These are phyloP conservation scores for Silene conica DNA, from an alignment of 148 eudicot species.

Conservation along the genomic window DNA sequence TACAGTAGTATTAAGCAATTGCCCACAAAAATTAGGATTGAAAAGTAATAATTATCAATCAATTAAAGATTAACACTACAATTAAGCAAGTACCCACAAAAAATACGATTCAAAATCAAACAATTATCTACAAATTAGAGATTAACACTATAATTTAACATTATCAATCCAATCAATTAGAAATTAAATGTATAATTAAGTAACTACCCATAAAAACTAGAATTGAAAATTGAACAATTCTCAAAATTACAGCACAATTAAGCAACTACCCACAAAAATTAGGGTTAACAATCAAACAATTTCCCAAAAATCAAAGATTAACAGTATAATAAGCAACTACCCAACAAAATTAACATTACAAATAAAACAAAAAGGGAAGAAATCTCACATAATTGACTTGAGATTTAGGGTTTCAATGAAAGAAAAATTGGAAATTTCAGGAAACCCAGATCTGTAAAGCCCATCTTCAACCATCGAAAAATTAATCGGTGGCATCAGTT, in stretches of 20 bases:
- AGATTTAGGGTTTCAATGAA: conserved; percentile 62
- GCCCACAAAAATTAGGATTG: no score
- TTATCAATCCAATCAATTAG: no score
- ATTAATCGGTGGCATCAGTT: conserved; percentile 55
- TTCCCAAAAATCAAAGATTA: no score
- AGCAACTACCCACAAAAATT: neutral
- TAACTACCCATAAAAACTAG: no score
- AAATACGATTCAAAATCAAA: no score
- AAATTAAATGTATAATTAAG: neutral
- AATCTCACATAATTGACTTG: conserved; percentile 55
- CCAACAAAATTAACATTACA: neutral
- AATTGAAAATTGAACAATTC: neutral
- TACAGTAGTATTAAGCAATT: no score
- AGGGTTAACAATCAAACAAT: neutral
- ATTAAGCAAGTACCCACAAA: no score
- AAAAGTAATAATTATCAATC: no score
- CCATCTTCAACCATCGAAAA: conserved; percentile 74
- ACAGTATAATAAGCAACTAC: neutral
- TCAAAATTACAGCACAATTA: neutral
- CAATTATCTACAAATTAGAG: no score
- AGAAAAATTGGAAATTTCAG: conserved; percentile 45
- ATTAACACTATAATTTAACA: no score
- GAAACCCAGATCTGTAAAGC: conserved; percentile 76
- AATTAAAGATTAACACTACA: no score
- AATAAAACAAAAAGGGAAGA: neutral